Percentiles rank a stretch among this genome's conserved stretches.
phyloP scores from a whole-genome alignment of 495 filamentous ascomycete species.

The Penicillium flavigenum region DNA sequence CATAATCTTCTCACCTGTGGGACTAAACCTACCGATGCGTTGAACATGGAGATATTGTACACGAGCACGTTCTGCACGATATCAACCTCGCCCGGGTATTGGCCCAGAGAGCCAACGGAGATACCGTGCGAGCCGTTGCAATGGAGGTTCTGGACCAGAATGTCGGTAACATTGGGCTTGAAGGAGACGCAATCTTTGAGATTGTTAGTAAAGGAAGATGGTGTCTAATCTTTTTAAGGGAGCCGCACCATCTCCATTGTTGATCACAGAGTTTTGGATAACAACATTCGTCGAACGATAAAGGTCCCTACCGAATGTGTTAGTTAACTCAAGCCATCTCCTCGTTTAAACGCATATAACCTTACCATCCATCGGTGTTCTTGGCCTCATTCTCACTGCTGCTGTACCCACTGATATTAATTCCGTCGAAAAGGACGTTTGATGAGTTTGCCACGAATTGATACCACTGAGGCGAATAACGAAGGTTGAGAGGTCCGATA shows the following conservation, averaged over 20 bases:
- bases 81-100: slow-evolving; percentile 62
- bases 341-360: background rate
- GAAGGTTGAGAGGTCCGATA: slow-evolving; percentile 59
- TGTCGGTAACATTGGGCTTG: slow-evolving; percentile 75
- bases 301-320: slow-evolving; percentile 46
- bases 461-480: slow-evolving; percentile 66
- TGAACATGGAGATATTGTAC: slow-evolving; percentile 66
- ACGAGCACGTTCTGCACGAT: slow-evolving; percentile 65
- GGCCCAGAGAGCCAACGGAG: slow-evolving; percentile 65
- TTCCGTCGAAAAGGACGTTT: slow-evolving; percentile 64
- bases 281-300: slow-evolving; percentile 62
- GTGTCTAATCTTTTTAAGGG: background rate
- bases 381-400: slow-evolving; percentile 55
- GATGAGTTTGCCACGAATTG: slow-evolving; percentile 67
- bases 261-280: slow-evolving; percentile 66
- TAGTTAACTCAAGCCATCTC: background rate
- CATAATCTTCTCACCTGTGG: slow-evolving; percentile 1
- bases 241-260: slow-evolving; percentile 62
- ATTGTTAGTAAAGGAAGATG: background rate
- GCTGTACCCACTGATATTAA: slow-evolving; percentile 59
- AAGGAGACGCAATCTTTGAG: slow-evolving; percentile 66
- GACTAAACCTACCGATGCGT: slow-evolving; percentile 46
- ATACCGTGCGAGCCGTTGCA: slow-evolving; percentile 77
- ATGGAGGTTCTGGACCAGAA: slow-evolving; percentile 66
- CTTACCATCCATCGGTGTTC: slow-evolving; percentile 66